Evolutionary conservation across 805 yeast species (phyloP).

Genomic region (Kodamaea fukazawae): DNA sequence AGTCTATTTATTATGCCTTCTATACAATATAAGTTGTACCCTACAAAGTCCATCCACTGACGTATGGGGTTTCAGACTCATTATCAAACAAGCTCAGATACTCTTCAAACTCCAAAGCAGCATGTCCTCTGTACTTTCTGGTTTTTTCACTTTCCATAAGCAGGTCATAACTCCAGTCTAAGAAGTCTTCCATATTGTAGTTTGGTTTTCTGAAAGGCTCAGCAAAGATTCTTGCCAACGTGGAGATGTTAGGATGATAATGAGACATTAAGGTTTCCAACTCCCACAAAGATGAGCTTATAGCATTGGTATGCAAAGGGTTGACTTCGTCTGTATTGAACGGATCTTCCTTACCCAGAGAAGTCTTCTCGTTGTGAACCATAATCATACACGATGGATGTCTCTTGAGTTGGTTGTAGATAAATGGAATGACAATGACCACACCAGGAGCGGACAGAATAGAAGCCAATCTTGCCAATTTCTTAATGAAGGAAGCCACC

Average conservation of each 20-base stretch:
- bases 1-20: background rate
- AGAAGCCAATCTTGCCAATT: conserved; percentile 69
- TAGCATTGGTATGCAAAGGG: conserved; percentile 77
- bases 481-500: conserved; percentile 87
- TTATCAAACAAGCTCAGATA: conserved; percentile 37
- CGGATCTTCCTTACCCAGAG: conserved; percentile 49
- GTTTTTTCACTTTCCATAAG: conserved; percentile 60
- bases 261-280: conserved; percentile 74
- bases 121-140: conserved; percentile 65
- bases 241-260: conserved; percentile 93
- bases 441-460: conserved; percentile 86
- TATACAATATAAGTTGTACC: background rate
- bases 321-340: conserved; percentile 61
- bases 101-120: conserved; percentile 74
- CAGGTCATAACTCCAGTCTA: conserved; percentile 82
- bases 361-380: conserved; percentile 52
- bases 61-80: conserved; percentile 17
- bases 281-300: conserved; percentile 91
- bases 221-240: conserved; percentile 80
- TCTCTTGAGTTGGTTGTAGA: conserved; percentile 81
- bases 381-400: conserved; percentile 94
- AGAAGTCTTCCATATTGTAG: conserved; percentile 89
- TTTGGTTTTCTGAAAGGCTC: conserved; percentile 88
- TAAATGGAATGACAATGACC: conserved; percentile 84
- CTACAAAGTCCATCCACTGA: conserved; percentile 27